Conservation (phyloP, 441 rosid genomes). For the Hura crepitans region DNA sequence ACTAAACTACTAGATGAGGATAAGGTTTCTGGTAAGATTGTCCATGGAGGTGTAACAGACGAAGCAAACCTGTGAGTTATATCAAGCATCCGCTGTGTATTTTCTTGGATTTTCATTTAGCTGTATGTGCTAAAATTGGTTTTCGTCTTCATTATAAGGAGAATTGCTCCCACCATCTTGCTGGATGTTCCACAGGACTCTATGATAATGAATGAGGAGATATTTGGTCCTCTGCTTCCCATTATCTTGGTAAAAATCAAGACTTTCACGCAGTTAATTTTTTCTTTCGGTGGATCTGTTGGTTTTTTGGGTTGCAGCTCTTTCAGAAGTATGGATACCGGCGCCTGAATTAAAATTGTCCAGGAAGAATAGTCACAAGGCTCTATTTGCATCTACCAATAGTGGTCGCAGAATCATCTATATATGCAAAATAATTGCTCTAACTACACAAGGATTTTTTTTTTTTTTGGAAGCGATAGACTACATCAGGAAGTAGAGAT, state of each 20-base stretch:
- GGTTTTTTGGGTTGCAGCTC: not conserved
- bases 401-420: no score
- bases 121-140: constrained; percentile 7
- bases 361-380: not conserved
- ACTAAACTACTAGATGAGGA: constrained; percentile 76
- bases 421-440: no score
- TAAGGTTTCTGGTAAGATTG: constrained; percentile 68
- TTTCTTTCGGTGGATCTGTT: not conserved
- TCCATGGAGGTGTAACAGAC: constrained; percentile 78
- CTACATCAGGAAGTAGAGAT: no score
- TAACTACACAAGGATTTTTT: no score
- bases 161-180: constrained; percentile 65
- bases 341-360: not conserved
- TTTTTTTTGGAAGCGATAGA: no score
- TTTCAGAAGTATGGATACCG: not conserved
- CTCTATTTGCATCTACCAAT: not conserved
- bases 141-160: constrained; percentile 38
- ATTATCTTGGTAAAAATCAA: constrained; percentile 44
- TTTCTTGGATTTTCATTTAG: constrained; percentile 7
- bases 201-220: constrained; percentile 67
- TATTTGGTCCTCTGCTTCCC: constrained; percentile 82
- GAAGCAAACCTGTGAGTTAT: constrained; percentile 64
- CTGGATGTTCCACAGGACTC: constrained; percentile 60
- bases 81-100: constrained; percentile 10
- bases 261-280: not conserved